A percentile compares a stretch with the other conserved stretches of the same genome.
phyloP scores from a whole-genome alignment of 148 eudicot genomes.

The Arctostaphylos glauca region DNA sequence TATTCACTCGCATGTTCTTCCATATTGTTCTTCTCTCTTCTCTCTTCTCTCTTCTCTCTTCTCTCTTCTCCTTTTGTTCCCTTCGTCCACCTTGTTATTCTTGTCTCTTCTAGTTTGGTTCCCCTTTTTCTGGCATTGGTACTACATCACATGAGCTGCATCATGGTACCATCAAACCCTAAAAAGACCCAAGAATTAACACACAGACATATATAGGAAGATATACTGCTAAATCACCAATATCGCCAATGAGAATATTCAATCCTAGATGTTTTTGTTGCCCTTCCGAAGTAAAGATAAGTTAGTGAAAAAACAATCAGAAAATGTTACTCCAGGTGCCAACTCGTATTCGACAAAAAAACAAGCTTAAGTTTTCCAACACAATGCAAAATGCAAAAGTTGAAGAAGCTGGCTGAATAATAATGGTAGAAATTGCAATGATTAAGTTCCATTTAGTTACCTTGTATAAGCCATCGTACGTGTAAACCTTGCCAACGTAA shows the following conservation, averaged over 20 bases:
- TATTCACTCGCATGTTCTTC: too few relatives aligned
- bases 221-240: background rate
- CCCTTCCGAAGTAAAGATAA: background rate
- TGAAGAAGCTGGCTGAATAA: background rate
- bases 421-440: background rate
- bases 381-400: background rate
- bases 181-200: background rate
- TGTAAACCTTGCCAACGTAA: slow-evolving; percentile 61
- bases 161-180: background rate
- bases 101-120: too few relatives aligned
- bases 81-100: too few relatives aligned
- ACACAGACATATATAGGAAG: background rate
- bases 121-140: too few relatives aligned
- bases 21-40: too few relatives aligned
- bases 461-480: slow-evolving; percentile 76
- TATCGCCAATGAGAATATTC: background rate
- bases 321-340: background rate
- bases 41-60: too few relatives aligned
- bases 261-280: background rate
- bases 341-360: background rate
- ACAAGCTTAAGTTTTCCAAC: background rate
- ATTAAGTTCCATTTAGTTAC: slow-evolving; percentile 26
- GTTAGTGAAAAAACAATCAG: background rate
- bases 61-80: too few relatives aligned
- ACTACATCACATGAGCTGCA: too few relatives aligned